Conservation (phyloP, 768 basidiomycete genomes). For the Sporobolomyces roseus region DNA sequence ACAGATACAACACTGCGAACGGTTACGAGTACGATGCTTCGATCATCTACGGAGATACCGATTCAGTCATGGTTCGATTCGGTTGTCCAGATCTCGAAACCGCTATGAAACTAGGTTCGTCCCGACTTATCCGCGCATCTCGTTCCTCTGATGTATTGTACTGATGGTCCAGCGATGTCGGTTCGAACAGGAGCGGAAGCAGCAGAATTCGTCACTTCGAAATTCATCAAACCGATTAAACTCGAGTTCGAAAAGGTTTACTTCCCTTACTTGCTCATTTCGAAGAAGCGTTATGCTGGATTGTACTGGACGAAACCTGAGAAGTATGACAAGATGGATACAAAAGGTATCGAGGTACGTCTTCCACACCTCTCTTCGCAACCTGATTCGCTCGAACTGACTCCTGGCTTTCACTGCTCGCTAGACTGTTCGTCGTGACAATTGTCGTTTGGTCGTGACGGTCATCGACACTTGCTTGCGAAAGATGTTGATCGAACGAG, state of each 20-base stretch:
- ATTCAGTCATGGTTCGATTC: constrained; percentile 98
- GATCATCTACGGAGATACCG: constrained; percentile 97
- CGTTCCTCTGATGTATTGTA: neutral
- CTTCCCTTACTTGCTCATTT: constrained; percentile 95
- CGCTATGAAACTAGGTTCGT: constrained; percentile 84
- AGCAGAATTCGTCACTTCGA: constrained; percentile 79
- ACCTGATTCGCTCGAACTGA: constrained; percentile 1
- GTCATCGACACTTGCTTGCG: constrained; percentile 97
- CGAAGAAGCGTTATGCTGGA: constrained; percentile 97
- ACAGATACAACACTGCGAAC: constrained; percentile 76
- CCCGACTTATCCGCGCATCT: neutral
- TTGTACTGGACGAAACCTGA: constrained; percentile 94
- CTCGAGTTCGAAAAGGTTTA: constrained; percentile 99
- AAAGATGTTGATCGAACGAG: constrained; percentile 93
- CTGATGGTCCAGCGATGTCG: neutral
- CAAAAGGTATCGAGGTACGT: constrained; percentile 94
- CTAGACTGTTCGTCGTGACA: constrained; percentile 95
- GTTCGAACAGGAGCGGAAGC: constrained; percentile 71
- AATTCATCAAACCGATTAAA: constrained; percentile 94
- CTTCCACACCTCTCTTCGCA: neutral
- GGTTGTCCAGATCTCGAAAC: constrained; percentile 78
- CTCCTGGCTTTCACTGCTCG: neutral
- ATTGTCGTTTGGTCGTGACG: constrained; percentile 95
- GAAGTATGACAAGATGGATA: constrained; percentile 99
- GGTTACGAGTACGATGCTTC: constrained; percentile 81